Evolutionary conservation across 257 asterid genomes (phyloP), one percentile per base, ranked within the genome.

Genomic region (Phtheirospermum japonicum): DNA sequence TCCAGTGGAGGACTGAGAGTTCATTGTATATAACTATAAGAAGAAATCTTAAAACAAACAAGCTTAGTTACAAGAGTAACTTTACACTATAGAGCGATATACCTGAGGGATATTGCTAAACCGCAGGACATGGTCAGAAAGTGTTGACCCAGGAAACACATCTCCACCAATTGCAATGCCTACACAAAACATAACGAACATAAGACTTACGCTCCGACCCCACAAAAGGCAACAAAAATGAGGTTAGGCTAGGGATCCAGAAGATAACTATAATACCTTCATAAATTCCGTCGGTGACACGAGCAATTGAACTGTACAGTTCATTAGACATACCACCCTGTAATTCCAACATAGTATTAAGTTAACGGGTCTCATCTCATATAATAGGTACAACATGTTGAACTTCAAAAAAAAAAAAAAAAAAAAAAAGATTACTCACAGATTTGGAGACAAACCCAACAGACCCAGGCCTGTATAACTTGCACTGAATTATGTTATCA

Each of bases 251-350:
- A n/a, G n/a, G n/a, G n/a, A n/a, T n/a, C n/a, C n/a, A 49, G 55
- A 11, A 4, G 6, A 46, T 49, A 49, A 49, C 17, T 7, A 57
- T 39, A 75, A 70, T 54, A 89, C 99, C 99, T 89, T 93, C 99
- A 78, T 87, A 93, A 68, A 93, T 85, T 71, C 99, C 99, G 73
- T 89, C 97, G 0, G 97, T 87, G 58, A 93, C 99, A 70, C 99
- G 92, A 64, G 99, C 99, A 74, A 93, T 82, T 52, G 97, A 66
- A 77, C 87, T 93, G 86, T 93, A 93, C 57, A 93, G 70, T 67
- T 93, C 97, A 31, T 93, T 93, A 42, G 99, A 93, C 99, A 93
- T 89, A 61, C 99, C 99, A 61, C 99, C 99, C 99, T 89, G 88
- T 37, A 79, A 50, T 58, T 72, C 64, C 49, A 62, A 77, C 40